phyloP scores from a whole-genome alignment of 2,329 filamentous ascomycete genomes.

The Aspergillus arachidicola region DNA sequence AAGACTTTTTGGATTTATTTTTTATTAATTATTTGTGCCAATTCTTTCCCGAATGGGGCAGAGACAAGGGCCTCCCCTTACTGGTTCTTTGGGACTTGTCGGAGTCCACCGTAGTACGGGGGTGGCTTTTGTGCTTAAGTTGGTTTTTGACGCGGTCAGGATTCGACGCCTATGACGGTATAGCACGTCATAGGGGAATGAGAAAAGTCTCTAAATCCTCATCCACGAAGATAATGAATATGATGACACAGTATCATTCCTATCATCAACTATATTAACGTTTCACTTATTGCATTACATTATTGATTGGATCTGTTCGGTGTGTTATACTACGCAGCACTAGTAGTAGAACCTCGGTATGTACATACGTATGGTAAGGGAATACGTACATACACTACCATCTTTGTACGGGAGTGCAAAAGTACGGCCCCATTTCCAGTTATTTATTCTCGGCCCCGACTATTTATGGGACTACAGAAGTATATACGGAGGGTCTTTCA shows the following conservation, averaged over 20 bases:
- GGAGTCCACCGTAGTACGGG: not conserved
- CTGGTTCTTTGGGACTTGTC: not conserved
- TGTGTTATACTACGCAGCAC: not conserved
- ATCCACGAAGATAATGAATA: too few species aligned
- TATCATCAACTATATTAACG: not conserved
- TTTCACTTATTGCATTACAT: not conserved
- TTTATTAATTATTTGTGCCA: not conserved
- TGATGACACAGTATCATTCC: not conserved
- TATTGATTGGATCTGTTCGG: not conserved
- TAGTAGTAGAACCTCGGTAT: too few species aligned
- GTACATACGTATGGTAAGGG: too few species aligned
- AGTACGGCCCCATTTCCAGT: not conserved
- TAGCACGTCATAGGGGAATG: not conserved
- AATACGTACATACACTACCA: too few species aligned
- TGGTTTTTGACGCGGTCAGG: not conserved
- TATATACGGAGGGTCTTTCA: not conserved
- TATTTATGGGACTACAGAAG: not conserved
- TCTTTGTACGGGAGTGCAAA: not conserved
- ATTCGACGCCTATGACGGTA: conserved; percentile 5
- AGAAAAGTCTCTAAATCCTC: not conserved
- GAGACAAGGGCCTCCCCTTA: not conserved
- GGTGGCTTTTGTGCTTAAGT: not conserved
- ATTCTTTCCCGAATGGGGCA: not conserved
- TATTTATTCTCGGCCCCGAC: not conserved
- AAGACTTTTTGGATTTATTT: not conserved